A percentile compares a stretch with the other conserved stretches of the same genome.
These are phyloP conservation scores for Blastocystis sp. DNA, from an alignment of 352 stramenopile genomes.

Conservation along the genomic window DNA sequence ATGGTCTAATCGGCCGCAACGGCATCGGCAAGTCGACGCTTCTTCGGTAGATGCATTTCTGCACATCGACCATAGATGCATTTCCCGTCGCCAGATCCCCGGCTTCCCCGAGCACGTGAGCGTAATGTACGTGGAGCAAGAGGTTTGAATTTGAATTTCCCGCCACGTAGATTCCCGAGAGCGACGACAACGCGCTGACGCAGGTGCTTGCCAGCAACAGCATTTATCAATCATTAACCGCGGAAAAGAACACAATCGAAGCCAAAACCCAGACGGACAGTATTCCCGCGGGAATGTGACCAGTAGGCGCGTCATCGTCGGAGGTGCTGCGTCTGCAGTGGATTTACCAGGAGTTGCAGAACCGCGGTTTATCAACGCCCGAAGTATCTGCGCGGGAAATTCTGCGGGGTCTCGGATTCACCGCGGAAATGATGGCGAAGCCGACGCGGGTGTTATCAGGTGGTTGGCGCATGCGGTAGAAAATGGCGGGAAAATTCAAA, in stretches of 20 bases:
- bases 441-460: conserved; percentile 73
- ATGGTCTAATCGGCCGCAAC: conserved; percentile 94
- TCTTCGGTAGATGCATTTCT: conserved; percentile 85
- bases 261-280: conserved; percentile 42
- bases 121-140: conserved; percentile 56
- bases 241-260: conserved; percentile 29
- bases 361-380: neutral
- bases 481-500: neutral
- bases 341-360: conserved; percentile 19
- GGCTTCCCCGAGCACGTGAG: conserved; percentile 48
- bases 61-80: conserved; percentile 51
- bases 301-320: neutral
- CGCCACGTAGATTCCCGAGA: conserved; percentile 27
- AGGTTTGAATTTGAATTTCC: neutral
- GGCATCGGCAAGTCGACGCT: conserved; percentile 91
- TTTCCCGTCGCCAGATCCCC: conserved; percentile 56
- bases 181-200: neutral
- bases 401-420: conserved; percentile 79
- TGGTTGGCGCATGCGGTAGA: conserved; percentile 79
- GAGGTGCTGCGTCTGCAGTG: conserved; percentile 1
- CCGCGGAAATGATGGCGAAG: conserved; percentile 74
- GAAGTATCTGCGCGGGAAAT: conserved; percentile 62
- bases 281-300: neutral
- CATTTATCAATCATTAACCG: neutral
- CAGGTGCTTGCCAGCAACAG: conserved; percentile 36